Base-by-base conservation (phyloP, 1,284 basidiomycete species). In the Rugosomyces carneus region DNA sequence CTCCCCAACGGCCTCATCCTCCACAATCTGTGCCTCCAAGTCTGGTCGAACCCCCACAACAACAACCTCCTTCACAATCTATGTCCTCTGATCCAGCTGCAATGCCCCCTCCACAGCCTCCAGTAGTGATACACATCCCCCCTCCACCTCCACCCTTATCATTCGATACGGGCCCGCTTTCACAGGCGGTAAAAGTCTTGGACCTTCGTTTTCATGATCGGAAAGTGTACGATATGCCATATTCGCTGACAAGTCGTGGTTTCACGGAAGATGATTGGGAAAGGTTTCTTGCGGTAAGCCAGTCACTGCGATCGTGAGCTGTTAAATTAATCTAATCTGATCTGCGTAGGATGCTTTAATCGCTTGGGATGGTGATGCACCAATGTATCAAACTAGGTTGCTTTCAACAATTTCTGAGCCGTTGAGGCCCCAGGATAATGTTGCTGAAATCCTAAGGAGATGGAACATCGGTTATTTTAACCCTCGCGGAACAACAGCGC, bases 401-500 rank as follows among this genome's bases (percentile, higher is more conserved):
- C 5, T n/a, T 41, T 18, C n/a, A n/a, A 5, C 29, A 11, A 31
- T 5, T 13, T 11, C 35, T 5, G 35, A 37, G 13, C 20, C 18
- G 35, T 21, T 18, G 20, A 40, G 52, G 21, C 52, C 52, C 24
- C 52, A 53, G 24, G 52, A 53, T 32, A 13, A 15, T 10, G 47
- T 49, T 11, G 45, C 45, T 31, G 35, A 39, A 15, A 20, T 51
- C 7, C 42, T 53, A 19, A 50, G 45, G 13, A 47, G 42, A 35
- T 53, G 52, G 52, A 53, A 53, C 23, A 13, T 9, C 23, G 45
- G 44, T 23, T 51, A 49, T 27, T 53, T 53, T 27, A 18, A 45
- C 16, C 50, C 42, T 9, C 50, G 47, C 5, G 37, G 37, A 27
- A 41, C 42, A 3, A 26, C 42, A 21, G 50, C 40, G 3, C 27